Base-by-base conservation (phyloP, 148 eudicot species). In the Amaranthus cruentus region DNA sequence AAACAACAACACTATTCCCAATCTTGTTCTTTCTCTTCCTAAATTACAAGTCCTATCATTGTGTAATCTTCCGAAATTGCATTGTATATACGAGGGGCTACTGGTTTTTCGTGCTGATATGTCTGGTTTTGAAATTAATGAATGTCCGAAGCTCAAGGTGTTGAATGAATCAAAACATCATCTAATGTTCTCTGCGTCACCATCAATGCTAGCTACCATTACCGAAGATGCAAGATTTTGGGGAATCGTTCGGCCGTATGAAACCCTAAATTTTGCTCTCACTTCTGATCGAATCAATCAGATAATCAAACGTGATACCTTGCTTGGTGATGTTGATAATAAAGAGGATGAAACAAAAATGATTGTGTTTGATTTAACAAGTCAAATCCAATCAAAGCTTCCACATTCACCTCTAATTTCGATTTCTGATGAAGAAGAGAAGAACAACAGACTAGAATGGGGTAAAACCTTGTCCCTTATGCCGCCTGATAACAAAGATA, bases 61-160 rank as follows among this genome's bases (percentile, higher is more conserved):
- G n/a, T 4, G 2, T 2, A 2, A 66, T 56, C 47, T 71, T 44
- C 79, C 69, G 6, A 62, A 61, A 74, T 54, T 69, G 74, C 49
- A 13, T 2, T 52, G 55, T 47, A 62, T 76, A 62, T 64, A 70
- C 15, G 50, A 43, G 46, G 79, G 70, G 43, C 9, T 76, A 6
- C 71, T 77, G 50, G 11, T 71, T 7, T 71, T 28, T 28, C 38
- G 59, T 55, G 10, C 66, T 49, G 8, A 51, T 66, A 14, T 77
- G 50, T 4, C 5, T 18, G 0, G 3, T 10, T 3, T 70, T 8
- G 3, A 4, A 0, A 51, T 50, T 18, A 2, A 6, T 3, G 11
- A 63, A 18, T 77, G 75, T 59, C 52, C 71, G 5, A 71, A 77
- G n/a, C 55, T 68, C 55, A 28, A 57, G 59, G 48, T 48, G 46